Evolutionary conservation across 2,329 filamentous ascomycete genomes (phyloP).

Genomic region (Ophiocordyceps unilateralis): DNA sequence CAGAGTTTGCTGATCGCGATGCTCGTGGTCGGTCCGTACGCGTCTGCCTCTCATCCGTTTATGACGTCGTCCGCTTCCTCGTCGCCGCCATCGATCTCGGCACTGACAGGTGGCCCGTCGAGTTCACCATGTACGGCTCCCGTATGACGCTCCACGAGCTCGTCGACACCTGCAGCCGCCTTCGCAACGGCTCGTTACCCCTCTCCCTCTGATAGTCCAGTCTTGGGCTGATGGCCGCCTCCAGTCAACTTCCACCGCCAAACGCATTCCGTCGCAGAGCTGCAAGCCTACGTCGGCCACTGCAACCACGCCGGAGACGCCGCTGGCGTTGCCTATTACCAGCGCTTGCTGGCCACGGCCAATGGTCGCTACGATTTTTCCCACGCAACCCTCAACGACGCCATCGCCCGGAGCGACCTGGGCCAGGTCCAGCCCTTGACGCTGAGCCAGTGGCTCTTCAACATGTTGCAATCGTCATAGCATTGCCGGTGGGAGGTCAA

Average conservation of each 20-base stretch:
- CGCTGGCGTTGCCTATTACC: constrained; percentile 33
- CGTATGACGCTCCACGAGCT: constrained; percentile 43
- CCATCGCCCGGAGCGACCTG: constrained; percentile 17
- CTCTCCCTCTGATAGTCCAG: neutral
- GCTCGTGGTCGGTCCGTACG: constrained; percentile 29
- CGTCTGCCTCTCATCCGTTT: constrained; percentile 50
- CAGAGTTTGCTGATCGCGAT: constrained; percentile 42
- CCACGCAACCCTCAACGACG: constrained; percentile 40
- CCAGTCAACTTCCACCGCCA: constrained; percentile 22
- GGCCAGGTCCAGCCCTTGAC: constrained; percentile 28
- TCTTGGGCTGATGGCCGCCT: constrained; percentile 6
- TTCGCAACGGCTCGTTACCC: constrained; percentile 25
- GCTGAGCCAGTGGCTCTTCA: constrained; percentile 36
- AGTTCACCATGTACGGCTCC: constrained; percentile 55
- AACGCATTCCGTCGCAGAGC: constrained; percentile 21
- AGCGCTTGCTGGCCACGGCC: constrained; percentile 48
- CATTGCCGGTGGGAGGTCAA: neutral
- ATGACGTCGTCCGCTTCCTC: constrained; percentile 55
- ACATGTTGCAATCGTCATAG: constrained; percentile 6
- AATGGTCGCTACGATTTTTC: constrained; percentile 51
- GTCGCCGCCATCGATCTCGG: constrained; percentile 50
- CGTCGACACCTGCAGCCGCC: constrained; percentile 28
- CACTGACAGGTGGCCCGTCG: constrained; percentile 43
- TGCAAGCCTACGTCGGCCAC: constrained; percentile 21
- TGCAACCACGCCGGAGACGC: constrained; percentile 29